Percentiles rank a stretch among this genome's conserved stretches.
These are phyloP conservation scores for Solanum rostratum DNA, from an alignment of 257 asterid species.

Conservation along the genomic window DNA sequence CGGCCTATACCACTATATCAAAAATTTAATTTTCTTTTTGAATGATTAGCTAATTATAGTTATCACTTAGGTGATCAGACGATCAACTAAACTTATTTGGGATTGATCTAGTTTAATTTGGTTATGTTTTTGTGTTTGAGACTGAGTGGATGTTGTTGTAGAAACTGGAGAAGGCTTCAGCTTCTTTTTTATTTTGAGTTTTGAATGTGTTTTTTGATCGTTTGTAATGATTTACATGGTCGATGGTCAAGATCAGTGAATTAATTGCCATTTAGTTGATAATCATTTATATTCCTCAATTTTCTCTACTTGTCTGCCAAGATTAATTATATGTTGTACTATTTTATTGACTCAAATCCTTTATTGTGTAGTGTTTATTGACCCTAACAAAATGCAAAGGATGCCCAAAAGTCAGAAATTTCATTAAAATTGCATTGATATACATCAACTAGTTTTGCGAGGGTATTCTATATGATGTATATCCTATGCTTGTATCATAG, in stretches of 20 bases:
- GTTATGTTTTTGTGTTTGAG: neutral
- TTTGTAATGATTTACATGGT: neutral
- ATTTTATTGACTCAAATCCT: neutral
- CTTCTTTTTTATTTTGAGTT: neutral
- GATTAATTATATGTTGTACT: neutral
- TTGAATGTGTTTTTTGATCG: neutral
- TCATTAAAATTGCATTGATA: too few species aligned
- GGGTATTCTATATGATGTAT: too few species aligned
- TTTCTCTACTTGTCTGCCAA: neutral
- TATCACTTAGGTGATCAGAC: neutral
- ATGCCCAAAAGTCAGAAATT: neutral
- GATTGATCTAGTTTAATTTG: neutral
- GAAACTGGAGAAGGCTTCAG: neutral
- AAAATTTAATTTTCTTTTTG: too few species aligned
- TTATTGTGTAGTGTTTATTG: neutral
- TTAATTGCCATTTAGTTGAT: neutral
- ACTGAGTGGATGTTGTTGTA: neutral
- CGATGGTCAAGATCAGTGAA: neutral
- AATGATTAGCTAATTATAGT: neutral
- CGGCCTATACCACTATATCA: too few species aligned
- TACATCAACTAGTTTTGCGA: too few species aligned
- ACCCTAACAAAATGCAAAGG: neutral
- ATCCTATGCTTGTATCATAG: too few species aligned
- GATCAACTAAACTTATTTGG: neutral
- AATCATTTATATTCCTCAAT: neutral